Conservation (phyloP, 192 early-diverging fungal species). For the Phycomyces nitens region DNA sequence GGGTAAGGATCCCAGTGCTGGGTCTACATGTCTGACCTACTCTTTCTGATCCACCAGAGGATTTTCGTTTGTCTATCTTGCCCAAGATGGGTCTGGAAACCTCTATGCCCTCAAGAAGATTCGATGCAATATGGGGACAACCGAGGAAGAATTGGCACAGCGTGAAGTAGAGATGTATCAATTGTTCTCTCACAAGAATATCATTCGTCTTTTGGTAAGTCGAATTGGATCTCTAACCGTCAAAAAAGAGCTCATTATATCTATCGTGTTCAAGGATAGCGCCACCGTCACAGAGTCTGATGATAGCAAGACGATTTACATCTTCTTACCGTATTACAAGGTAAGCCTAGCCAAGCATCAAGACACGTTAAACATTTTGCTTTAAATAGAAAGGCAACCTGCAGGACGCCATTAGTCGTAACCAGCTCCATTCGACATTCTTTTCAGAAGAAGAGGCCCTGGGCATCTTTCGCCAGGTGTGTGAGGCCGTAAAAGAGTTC, state of each 20-base stretch:
- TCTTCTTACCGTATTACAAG: constrained; percentile 70
- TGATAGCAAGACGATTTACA: constrained; percentile 56
- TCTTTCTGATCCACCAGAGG: no score
- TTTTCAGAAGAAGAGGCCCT: constrained; percentile 59
- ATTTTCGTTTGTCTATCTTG: constrained; percentile 68
- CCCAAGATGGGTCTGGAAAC: constrained; percentile 45
- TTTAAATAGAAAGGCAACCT: constrained; percentile 53
- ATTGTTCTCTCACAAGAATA: constrained; percentile 60
- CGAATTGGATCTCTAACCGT: not conserved
- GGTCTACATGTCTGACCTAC: not conserved
- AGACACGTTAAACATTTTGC: constrained; percentile 38
- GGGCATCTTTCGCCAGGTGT: constrained; percentile 53
- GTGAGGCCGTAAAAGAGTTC: constrained; percentile 53
- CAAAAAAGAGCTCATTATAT: not conserved
- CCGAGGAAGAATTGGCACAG: constrained; percentile 56
- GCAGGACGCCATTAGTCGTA: constrained; percentile 53
- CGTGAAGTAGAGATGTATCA: constrained; percentile 67
- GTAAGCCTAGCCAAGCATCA: constrained; percentile 12
- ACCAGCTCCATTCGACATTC: constrained; percentile 42
- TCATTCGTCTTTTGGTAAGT: constrained; percentile 59
- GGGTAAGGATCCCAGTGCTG: constrained; percentile 37
- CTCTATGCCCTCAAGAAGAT: constrained; percentile 69
- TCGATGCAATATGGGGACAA: constrained; percentile 56
- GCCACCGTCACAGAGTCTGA: constrained; percentile 50
- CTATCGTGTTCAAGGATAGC: constrained; percentile 42